phyloP scores from a whole-genome alignment of 768 basidiomycete genomes.

The Podaxis sp. region DNA sequence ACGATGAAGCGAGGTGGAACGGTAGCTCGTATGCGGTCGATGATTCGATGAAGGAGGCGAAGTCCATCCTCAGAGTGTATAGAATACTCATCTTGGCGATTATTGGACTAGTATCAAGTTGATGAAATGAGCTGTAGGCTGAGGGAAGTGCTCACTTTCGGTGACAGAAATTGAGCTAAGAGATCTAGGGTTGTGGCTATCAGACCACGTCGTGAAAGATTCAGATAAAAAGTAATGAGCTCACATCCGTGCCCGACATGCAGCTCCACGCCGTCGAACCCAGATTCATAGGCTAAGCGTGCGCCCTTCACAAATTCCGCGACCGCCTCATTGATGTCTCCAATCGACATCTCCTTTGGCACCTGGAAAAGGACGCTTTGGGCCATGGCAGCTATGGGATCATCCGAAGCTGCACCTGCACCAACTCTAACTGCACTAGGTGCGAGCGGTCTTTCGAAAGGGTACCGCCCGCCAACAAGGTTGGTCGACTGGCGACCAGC shows the following conservation, averaged over 20 bases:
- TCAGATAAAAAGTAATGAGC: slow-evolving; percentile 27
- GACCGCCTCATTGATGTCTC: slow-evolving; percentile 63
- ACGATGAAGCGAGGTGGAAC: slow-evolving; percentile 64
- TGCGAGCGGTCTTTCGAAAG: slow-evolving; percentile 62
- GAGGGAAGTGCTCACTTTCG: slow-evolving; percentile 45
- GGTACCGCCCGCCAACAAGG: slow-evolving; percentile 64
- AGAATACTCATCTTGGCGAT: slow-evolving; percentile 63
- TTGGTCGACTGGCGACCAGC: slow-evolving; percentile 80
- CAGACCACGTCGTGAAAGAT: neutral
- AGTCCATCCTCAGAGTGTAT: slow-evolving; percentile 41
- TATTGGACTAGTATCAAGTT: slow-evolving; percentile 32
- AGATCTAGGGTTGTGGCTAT: slow-evolving; percentile 50
- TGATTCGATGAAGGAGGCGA: slow-evolving; percentile 57
- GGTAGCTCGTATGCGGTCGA: slow-evolving; percentile 51
- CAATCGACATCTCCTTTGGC: slow-evolving; percentile 56
- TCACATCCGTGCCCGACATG: slow-evolving; percentile 87
- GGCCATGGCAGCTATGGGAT: slow-evolving; percentile 34
- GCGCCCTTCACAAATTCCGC: slow-evolving; percentile 69
- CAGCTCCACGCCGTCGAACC: slow-evolving; percentile 86
- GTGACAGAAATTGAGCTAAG: slow-evolving; percentile 74
- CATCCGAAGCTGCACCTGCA: slow-evolving; percentile 19
- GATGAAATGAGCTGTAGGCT: neutral
- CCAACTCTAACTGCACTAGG: slow-evolving; percentile 66
- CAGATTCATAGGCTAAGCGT: slow-evolving; percentile 56
- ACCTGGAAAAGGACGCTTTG: slow-evolving; percentile 60